Percentiles rank a stretch among this genome's conserved stretches.
Evolutionary conservation across 805 yeast species (phyloP).

Genomic region (Cyberlindnera xishuangbannaensis): DNA sequence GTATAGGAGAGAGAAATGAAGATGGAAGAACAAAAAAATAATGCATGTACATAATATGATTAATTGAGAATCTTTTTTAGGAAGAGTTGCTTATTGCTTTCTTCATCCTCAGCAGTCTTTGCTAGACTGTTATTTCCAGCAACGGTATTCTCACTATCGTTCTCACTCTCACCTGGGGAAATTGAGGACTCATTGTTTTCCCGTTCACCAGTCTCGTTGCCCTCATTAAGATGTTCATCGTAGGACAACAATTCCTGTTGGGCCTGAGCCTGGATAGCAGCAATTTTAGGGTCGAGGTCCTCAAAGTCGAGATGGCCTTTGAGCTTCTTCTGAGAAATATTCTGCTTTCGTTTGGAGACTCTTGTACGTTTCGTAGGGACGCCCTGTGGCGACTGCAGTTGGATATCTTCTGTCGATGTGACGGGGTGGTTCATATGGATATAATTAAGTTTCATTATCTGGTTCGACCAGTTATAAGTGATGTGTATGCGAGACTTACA

Average conservation of each 20-base stretch:
- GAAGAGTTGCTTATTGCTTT: too few species aligned
- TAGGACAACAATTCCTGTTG: too few species aligned
- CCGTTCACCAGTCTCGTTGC: too few species aligned
- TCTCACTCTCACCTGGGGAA: too few species aligned
- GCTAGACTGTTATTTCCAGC: neutral
- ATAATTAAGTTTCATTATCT: constrained; percentile 2
- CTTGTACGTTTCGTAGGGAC: neutral
- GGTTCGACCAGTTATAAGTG: constrained; percentile 6
- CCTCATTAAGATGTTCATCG: too few species aligned
- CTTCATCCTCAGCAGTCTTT: neutral
- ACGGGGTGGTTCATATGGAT: constrained; percentile 4
- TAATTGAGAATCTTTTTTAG: constrained; percentile 3
- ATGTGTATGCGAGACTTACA: constrained; percentile 8
- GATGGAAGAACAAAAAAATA: too few species aligned
- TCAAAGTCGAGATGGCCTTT: neutral
- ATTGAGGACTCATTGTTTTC: too few species aligned
- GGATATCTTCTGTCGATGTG: neutral
- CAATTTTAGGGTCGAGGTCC: neutral
- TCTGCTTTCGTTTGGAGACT: neutral
- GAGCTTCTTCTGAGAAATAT: too few species aligned
- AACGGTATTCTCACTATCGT: too few species aligned
- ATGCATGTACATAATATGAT: too few species aligned
- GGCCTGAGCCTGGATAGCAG: constrained; percentile 2
- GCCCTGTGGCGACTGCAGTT: too few species aligned
- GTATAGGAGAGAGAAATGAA: too few species aligned